These are phyloP conservation scores for Stereocaulon alpinum DNA, from an alignment of 495 filamentous ascomycete species.

Conservation along the genomic window DNA sequence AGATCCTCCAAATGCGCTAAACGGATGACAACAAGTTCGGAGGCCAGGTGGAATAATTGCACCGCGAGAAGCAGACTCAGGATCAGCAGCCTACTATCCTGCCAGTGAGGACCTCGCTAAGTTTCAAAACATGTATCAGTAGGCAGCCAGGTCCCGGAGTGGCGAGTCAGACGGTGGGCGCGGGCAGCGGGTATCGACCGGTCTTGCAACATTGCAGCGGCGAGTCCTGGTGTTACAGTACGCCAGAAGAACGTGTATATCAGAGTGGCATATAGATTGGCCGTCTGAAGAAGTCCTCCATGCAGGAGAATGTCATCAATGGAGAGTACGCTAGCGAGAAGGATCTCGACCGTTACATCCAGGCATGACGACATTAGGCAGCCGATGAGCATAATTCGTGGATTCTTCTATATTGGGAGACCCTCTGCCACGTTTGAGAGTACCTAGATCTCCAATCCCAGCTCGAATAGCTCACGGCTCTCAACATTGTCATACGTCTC, in stretches of 20 bases:
- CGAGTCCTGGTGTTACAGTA: conserved; percentile 38
- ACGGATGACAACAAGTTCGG: conserved; percentile 40
- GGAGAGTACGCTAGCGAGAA: conserved; percentile 30
- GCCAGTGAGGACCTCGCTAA: conserved; percentile 30
- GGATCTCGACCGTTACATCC: conserved; percentile 35
- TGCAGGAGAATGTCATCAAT: conserved; percentile 32
- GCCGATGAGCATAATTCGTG: conserved; percentile 42
- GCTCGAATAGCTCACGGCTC: too few relatives aligned
- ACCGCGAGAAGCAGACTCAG: conserved; percentile 37
- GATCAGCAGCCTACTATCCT: conserved; percentile 37
- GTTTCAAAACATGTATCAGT: conserved; percentile 34
- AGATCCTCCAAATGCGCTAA: conserved; percentile 32
- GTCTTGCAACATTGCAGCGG: conserved; percentile 27
- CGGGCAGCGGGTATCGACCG: conserved; percentile 35
- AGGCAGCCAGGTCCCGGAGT: conserved; percentile 32
- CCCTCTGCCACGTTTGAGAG: conserved; percentile 33
- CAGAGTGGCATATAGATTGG: conserved; percentile 41
- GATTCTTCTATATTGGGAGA: conserved; percentile 42
- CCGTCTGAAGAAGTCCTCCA: conserved; percentile 29
- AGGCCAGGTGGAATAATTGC: conserved; percentile 46
- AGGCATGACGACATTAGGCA: conserved; percentile 36
- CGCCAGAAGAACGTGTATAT: conserved; percentile 33
- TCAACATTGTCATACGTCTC: too few relatives aligned
- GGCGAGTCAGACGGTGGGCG: conserved; percentile 42
- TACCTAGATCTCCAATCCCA: too few relatives aligned